phyloP scores from a whole-genome alignment of 2,329 filamentous ascomycete genomes.

The Botryotinia calthae region DNA sequence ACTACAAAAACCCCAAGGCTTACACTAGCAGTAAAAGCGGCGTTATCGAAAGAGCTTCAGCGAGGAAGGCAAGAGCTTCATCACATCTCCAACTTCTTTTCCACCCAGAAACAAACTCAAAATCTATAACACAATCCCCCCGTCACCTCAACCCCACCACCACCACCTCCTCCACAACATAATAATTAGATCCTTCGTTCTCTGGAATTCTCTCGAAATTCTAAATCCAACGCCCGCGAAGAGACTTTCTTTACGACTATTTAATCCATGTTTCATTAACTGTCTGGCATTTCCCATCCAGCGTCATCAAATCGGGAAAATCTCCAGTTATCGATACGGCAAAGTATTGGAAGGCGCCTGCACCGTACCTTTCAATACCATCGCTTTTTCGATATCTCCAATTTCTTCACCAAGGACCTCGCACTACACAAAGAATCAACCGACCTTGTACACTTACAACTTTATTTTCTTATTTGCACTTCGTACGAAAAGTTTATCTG shows the following conservation, averaged over 20 bases:
- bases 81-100: background rate
- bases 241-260: background rate
- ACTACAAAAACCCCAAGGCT: too few relatives aligned
- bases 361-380: constrained; percentile 37
- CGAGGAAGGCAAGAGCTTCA: background rate
- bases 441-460: constrained; percentile 15
- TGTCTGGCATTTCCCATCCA: constrained; percentile 28
- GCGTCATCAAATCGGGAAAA: constrained; percentile 19
- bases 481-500: constrained; percentile 8
- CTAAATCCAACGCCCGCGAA: background rate
- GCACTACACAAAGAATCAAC: constrained; percentile 7
- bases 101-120: background rate
- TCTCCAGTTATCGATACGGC: constrained; percentile 9
- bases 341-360: constrained; percentile 38
- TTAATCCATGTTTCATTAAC: constrained; percentile 20
- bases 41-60: background rate
- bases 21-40: background rate
- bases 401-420: constrained; percentile 19
- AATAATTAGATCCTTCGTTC: constrained; percentile 17
- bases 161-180: constrained; percentile 7
- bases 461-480: constrained; percentile 4
- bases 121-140: background rate
- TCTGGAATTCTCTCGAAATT: background rate
- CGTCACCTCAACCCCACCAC: constrained; percentile 10
- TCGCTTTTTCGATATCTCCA: constrained; percentile 30